Base-by-base conservation (phyloP, 2,329 filamentous ascomycete species). In the Aphanocladium album region DNA sequence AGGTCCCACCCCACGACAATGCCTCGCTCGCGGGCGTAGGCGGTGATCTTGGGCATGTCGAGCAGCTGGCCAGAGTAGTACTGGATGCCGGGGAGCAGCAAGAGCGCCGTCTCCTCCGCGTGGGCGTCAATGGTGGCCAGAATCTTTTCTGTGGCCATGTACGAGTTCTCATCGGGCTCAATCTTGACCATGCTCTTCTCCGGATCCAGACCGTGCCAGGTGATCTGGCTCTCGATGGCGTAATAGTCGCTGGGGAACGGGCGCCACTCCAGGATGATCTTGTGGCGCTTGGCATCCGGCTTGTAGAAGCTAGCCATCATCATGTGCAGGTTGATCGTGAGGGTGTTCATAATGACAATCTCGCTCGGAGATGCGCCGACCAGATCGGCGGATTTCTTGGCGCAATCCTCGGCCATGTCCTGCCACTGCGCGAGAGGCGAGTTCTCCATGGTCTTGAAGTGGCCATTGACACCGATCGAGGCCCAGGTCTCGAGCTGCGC, bases 11-110 rank as follows among this genome's bases (percentile, higher is more conserved):
- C 91, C 5, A 95, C 86, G 1, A 86, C 73, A 47, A 96, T 85
- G 55, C 87, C 89, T 64, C 84, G 84, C 0, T 79, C 79, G 65
- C 88, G 88, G 0, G 92, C 92, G 74, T 93, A 82, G 1, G 81
- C 81, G 1, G 93, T 96, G 72, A 96, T 96, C 47, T 77, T 80
- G 47, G 84, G 75, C 4, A 97, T 93, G 72, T 96, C 91, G 67
- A 96, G 89, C 60, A 89, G 84, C 72, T 97, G 93, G 59, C 92
- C 92, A 0, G 89, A 95, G 76, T 96, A 96, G 78, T 92, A 97
- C 71, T 97, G 92, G 46, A 97, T 89, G 11, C 90, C 93, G 0
- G 92, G 91, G 0, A 97, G 83, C 5, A 96, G 82, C 1, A 96
- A 76, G 9, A 97, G 75, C 1, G 91, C 90, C 0, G 90, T 87